These are phyloP conservation scores for Fusarium nisikadoi DNA, from an alignment of 2,329 filamentous ascomycete genomes.

Conservation along the genomic window DNA sequence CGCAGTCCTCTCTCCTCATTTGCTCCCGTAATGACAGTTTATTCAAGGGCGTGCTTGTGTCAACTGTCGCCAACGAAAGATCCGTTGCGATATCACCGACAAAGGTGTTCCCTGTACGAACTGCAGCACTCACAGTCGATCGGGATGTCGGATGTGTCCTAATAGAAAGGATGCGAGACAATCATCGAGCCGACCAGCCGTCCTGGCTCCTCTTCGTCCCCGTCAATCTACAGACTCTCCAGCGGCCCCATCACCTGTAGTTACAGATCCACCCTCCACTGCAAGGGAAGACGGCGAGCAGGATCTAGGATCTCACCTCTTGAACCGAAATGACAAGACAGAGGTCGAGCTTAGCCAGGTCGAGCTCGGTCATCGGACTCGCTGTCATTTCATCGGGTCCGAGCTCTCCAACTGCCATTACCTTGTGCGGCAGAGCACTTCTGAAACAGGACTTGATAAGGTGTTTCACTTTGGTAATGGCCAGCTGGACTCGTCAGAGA, in stretches of 20 bases:
- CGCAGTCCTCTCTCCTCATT: accelerated
- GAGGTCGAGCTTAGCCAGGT: neutral
- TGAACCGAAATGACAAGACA: neutral
- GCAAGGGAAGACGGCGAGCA: neutral
- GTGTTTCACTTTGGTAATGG: slow-evolving; percentile 15
- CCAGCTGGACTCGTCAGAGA: neutral
- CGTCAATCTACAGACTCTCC: neutral
- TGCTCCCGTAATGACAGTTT: accelerated
- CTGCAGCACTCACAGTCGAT: neutral
- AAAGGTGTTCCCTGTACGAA: slow-evolving; percentile 10
- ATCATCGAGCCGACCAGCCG: neutral
- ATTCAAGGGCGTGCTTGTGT: neutral
- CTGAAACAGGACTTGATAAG: neutral
- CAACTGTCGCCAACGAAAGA: slow-evolving; percentile 3
- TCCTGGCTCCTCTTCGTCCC: neutral
- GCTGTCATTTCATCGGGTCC: slow-evolving; percentile 4
- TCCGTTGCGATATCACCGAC: slow-evolving; percentile 1
- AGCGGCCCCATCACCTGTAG: neutral
- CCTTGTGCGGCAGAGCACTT: neutral
- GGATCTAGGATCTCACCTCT: neutral
- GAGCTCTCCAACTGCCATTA: slow-evolving; percentile 6
- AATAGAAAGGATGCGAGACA: neutral
- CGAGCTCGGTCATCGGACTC: slow-evolving; percentile 10
- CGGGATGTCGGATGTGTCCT: neutral
- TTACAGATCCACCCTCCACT: neutral